Evolutionary conservation across 2,329 filamentous ascomycete genomes (phyloP).

Genomic region (Daldinia sp.): DNA sequence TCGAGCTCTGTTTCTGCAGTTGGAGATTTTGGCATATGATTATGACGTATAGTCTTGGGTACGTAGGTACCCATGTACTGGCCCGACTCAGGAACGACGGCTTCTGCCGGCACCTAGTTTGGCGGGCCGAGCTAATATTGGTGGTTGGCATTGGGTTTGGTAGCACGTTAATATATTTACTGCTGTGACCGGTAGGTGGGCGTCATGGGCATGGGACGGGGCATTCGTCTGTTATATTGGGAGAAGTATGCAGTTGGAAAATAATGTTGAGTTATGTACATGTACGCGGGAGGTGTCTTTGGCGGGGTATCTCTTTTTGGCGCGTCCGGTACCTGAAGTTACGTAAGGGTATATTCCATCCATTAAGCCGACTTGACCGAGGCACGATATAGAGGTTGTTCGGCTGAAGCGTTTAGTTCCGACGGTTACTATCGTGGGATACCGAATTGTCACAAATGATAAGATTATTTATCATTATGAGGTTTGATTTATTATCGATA

Average conservation of each 20-base stretch:
- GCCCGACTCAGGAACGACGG: constrained; percentile 16
- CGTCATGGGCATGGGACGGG: not conserved
- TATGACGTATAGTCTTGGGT: constrained; percentile 27
- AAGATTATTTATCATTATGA: not conserved
- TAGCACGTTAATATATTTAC: not conserved
- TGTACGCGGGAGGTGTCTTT: not conserved
- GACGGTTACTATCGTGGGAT: no score
- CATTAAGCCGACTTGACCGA: constrained; percentile 32
- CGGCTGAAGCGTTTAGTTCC: not conserved
- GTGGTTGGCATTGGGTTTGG: not conserved
- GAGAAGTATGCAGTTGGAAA: not conserved
- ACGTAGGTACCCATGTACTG: not conserved
- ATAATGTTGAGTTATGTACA: not conserved
- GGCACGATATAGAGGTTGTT: constrained; percentile 10
- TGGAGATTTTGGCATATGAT: constrained; percentile 36
- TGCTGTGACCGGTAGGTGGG: not conserved
- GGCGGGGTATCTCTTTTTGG: not conserved
- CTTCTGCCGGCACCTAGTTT: constrained; percentile 23
- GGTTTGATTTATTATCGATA: no score
- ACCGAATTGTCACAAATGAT: not conserved
- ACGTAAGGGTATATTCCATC: constrained; percentile 17
- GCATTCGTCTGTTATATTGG: not conserved
- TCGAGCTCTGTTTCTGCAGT: not conserved
- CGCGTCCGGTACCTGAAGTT: not conserved
- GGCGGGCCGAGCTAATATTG: constrained; percentile 11